A percentile compares a stretch with the other conserved stretches of the same genome.
phyloP scores from a whole-genome alignment of 2,329 filamentous ascomycete genomes.

The Albifimbria verrucaria region DNA sequence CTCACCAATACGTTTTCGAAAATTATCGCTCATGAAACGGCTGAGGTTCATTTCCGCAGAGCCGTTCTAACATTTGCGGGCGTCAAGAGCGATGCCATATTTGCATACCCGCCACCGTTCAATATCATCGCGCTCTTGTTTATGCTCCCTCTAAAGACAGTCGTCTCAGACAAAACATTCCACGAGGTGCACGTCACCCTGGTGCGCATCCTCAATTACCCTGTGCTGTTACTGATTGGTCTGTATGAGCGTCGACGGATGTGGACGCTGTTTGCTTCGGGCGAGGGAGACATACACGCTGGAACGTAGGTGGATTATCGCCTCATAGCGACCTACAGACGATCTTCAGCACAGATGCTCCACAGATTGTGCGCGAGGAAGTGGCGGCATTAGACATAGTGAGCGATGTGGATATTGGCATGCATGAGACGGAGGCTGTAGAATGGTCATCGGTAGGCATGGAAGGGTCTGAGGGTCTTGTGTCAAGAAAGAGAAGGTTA shows the following conservation, averaged over 20 bases:
- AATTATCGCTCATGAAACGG: constrained; percentile 65
- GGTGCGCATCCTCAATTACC: constrained; percentile 61
- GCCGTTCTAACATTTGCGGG: constrained; percentile 72
- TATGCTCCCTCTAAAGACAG: constrained; percentile 63
- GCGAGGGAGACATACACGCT: neutral
- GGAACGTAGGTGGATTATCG: neutral
- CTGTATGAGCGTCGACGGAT: constrained; percentile 55
- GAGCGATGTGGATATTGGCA: neutral
- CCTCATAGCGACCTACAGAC: neutral
- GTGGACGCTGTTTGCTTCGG: neutral
- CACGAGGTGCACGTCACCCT: constrained; percentile 69
- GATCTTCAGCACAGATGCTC: neutral
- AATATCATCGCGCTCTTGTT: constrained; percentile 63
- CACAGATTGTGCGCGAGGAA: neutral
- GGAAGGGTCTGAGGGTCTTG: neutral
- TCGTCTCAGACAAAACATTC: constrained; percentile 61
- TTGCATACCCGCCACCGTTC: constrained; percentile 67
- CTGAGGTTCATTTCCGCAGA: constrained; percentile 69
- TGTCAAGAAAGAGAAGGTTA: neutral
- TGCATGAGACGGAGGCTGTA: neutral
- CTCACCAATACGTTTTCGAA: constrained; percentile 69
- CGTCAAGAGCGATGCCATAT: constrained; percentile 69
- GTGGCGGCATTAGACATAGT: neutral
- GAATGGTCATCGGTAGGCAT: neutral
- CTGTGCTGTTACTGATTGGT: constrained; percentile 58